phyloP scores from a whole-genome alignment of 2,329 filamentous ascomycete species.

The Hirsutella rhossiliensis region DNA sequence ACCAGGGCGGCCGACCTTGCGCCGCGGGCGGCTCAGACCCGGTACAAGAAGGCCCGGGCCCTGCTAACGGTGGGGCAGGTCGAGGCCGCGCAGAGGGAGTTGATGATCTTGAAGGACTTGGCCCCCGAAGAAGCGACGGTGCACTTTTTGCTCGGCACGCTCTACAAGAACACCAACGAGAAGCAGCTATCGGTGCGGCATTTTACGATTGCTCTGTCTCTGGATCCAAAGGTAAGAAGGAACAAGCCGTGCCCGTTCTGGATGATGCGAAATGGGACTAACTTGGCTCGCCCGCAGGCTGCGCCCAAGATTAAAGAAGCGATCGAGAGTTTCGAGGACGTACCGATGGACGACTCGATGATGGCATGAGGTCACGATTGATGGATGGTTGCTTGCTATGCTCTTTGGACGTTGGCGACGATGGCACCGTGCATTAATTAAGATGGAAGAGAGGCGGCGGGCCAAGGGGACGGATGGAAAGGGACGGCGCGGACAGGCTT shows the following conservation, averaged over 20 bases:
- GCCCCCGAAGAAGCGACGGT: constrained; percentile 93
- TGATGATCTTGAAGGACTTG: constrained; percentile 80
- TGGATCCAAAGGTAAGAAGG: constrained; percentile 79
- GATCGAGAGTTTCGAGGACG: constrained; percentile 81
- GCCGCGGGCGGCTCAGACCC: constrained; percentile 67
- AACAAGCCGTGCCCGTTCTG: background rate
- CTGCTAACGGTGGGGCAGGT: constrained; percentile 64
- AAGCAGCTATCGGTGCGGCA: constrained; percentile 77
- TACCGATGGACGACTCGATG: constrained; percentile 57
- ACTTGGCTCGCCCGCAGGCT: constrained; percentile 41
- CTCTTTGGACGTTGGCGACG: background rate
- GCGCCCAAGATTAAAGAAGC: constrained; percentile 92
- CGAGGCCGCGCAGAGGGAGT: constrained; percentile 64
- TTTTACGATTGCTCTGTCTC: constrained; percentile 86
- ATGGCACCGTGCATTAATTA: background rate
- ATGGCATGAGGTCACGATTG: constrained; percentile 34
- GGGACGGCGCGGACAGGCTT: background rate
- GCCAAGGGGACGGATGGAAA: background rate
- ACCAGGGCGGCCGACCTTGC: constrained; percentile 71
- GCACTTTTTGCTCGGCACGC: constrained; percentile 82
- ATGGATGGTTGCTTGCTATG: constrained; percentile 5
- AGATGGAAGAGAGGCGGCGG: no score
- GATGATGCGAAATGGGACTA: background rate
- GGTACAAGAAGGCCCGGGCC: constrained; percentile 86
- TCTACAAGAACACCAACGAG: constrained; percentile 62